Percentiles rank a stretch among this genome's conserved stretches.
Evolutionary conservation across 768 basidiomycete genomes (phyloP).

Genomic region (Strobilomyces echinocephalus): DNA sequence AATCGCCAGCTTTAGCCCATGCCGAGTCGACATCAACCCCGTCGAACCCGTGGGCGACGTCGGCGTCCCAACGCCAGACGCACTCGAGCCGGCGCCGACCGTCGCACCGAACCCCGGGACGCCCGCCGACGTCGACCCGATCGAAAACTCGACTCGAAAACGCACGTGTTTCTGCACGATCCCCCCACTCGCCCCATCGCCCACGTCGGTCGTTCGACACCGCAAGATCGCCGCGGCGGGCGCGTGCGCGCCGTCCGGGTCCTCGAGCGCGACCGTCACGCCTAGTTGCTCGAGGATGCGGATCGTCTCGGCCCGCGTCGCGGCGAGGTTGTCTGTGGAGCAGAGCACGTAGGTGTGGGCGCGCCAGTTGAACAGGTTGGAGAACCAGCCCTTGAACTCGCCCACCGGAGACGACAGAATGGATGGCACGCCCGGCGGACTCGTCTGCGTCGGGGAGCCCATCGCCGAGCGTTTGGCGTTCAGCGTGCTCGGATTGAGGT

Average conservation of each 20-base stretch:
- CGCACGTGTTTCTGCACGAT: slow-evolving; percentile 66
- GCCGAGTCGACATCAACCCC: slow-evolving; percentile 24
- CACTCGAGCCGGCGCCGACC: slow-evolving; percentile 13
- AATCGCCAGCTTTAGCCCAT: slow-evolving; percentile 25
- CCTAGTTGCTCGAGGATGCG: slow-evolving; percentile 65
- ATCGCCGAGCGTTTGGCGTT: slow-evolving; percentile 1
- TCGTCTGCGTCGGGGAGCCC: slow-evolving; percentile 46
- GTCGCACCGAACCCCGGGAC: slow-evolving; percentile 16
- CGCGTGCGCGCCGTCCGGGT: slow-evolving; percentile 31
- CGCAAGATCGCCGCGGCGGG: slow-evolving; percentile 38
- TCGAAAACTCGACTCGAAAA: slow-evolving; percentile 78
- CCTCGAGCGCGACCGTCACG: slow-evolving; percentile 57
- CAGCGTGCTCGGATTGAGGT: slow-evolving; percentile 20
- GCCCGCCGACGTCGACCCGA: slow-evolving; percentile 20
- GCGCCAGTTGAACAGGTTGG: slow-evolving; percentile 93
- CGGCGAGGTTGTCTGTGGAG: slow-evolving; percentile 49
- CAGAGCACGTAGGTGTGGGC: slow-evolving; percentile 51
- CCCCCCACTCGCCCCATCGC: slow-evolving; percentile 36
- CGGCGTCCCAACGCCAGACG: not conserved
- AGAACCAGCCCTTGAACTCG: slow-evolving; percentile 68
- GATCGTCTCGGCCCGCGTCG: slow-evolving; percentile 61
- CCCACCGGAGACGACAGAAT: slow-evolving; percentile 69
- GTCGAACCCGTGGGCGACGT: slow-evolving; percentile 23
- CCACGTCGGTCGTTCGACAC: slow-evolving; percentile 48
- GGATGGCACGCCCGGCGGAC: slow-evolving; percentile 32